Evolutionary conservation across 345 rosid genomes (phyloP).

Genomic region (Salix suchowensis): DNA sequence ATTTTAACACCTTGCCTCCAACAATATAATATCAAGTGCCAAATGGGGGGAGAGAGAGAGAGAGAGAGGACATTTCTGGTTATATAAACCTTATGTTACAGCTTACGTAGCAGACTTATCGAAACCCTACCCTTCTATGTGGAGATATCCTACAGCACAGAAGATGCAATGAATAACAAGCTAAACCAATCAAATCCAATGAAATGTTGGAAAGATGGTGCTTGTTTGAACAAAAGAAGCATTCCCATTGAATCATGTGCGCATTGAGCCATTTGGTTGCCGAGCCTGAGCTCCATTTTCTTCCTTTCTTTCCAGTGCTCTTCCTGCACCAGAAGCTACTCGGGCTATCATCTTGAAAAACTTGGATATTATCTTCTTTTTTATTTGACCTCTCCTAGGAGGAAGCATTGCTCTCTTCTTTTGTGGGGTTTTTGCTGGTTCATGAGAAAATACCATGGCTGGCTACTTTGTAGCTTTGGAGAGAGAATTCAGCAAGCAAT

Average conservation of each 20-base stretch:
- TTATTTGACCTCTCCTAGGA: constrained; percentile 34
- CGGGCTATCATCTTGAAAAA: constrained; percentile 12
- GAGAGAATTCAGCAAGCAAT: too few species aligned
- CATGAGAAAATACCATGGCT: constrained; percentile 1
- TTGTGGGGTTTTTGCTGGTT: background rate
- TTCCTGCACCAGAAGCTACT: background rate
- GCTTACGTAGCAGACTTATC: too few species aligned
- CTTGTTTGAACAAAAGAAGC: background rate
- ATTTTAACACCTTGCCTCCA: too few species aligned
- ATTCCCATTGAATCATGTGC: background rate
- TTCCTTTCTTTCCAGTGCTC: constrained; percentile 6
- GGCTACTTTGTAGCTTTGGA: too few species aligned
- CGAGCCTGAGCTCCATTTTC: background rate
- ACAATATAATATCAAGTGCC: too few species aligned
- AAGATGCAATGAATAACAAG: too few species aligned
- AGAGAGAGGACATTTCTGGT: too few species aligned
- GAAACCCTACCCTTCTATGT: too few species aligned
- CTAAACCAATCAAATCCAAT: too few species aligned
- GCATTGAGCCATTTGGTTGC: background rate
- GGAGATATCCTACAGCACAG: too few species aligned
- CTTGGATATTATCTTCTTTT: constrained; percentile 12
- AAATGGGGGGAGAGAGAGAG: too few species aligned
- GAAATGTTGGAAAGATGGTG: background rate
- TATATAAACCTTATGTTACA: too few species aligned
- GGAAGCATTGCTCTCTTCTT: constrained; percentile 16